Evolutionary conservation across 2,329 filamentous ascomycete species (phyloP), one percentile per base, ranked within the genome.

Genomic region (Apiospora arundinis): DNA sequence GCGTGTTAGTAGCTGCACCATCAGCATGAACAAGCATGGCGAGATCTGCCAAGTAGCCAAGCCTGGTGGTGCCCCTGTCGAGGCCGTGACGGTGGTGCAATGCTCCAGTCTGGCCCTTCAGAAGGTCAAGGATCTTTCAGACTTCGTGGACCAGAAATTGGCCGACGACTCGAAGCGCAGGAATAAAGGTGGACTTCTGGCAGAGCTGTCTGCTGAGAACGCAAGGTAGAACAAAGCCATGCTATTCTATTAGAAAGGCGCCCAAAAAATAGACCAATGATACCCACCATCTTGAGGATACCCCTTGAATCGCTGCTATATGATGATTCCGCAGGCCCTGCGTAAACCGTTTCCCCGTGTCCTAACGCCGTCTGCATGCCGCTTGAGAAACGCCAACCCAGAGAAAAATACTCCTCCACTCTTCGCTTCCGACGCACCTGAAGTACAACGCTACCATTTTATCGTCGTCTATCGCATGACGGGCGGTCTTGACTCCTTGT

Each of bases 21-120:
- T 98, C 77, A 95, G 94, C 70, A 88, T 97, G 82, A 97, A 98
- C 82, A 91, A 91, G 78, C 92, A 95, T 78, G 95, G 95, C 32
- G 95, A 98, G 84, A 90, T 98, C 52, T 97, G 95, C 77, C 94
- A 97, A 82, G 89, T 98, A 72, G 92, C 95, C 42, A 99, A 99
- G 84, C 90, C 96, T 72, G 95, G 95, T 32, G 96, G 96, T 37
- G 88, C 89, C 25, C 89, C 95, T 0, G 89, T 97, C 16, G 93
- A 98, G 80, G 95, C 95, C 1, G 85, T 95, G 72, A 85, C 89
- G 45, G 83, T 98, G 75, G 85, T 99, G 75, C 89, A 91, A 76
- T 97, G 93, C 82, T 91, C 92, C 1, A 91, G 88, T 70, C 83
- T 92, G 71, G 95, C 95, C 14, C 81, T 95, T 80, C 86, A 88